Evolutionary conservation across 495 filamentous ascomycete genomes (phyloP).

Genomic region (Chaetomium fimeti): DNA sequence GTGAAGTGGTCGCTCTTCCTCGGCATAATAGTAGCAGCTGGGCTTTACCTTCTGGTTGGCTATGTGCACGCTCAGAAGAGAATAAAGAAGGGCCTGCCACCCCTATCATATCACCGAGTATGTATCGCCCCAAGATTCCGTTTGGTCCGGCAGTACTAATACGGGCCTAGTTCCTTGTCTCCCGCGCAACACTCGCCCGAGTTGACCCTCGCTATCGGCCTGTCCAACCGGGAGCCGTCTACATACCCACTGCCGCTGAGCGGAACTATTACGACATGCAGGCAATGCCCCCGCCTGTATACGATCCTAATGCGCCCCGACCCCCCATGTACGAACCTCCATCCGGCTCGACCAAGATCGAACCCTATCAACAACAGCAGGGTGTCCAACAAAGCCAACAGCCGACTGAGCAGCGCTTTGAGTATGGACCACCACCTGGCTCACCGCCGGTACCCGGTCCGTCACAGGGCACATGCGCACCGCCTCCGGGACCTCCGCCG

Average conservation of each 20-base stretch:
- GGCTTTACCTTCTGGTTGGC: slow-evolving; percentile 57
- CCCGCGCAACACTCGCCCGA: slow-evolving; percentile 51
- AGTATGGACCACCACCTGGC: slow-evolving; percentile 47
- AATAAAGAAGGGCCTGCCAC: slow-evolving; percentile 58
- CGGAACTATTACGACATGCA: slow-evolving; percentile 53
- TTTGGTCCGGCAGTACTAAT: neutral
- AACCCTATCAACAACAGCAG: slow-evolving; percentile 51
- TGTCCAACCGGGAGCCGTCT: slow-evolving; percentile 32
- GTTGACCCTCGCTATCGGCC: slow-evolving; percentile 54
- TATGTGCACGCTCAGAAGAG: slow-evolving; percentile 66
- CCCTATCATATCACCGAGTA: slow-evolving; percentile 69
- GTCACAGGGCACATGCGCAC: slow-evolving; percentile 28
- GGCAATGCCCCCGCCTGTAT: slow-evolving; percentile 54
- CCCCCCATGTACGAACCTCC: slow-evolving; percentile 59
- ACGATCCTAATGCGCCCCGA: slow-evolving; percentile 47
- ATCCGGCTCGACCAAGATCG: slow-evolving; percentile 54
- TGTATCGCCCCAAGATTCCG: slow-evolving; percentile 17
- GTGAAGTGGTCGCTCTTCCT: slow-evolving; percentile 70
- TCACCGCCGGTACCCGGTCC: slow-evolving; percentile 38
- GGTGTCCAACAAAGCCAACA: slow-evolving; percentile 29
- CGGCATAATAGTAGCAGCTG: slow-evolving; percentile 49
- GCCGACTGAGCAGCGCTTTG: slow-evolving; percentile 22
- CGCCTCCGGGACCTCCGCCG: slow-evolving; percentile 40
- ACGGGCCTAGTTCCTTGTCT: slow-evolving; percentile 58
- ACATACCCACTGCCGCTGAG: slow-evolving; percentile 32